phyloP scores from a whole-genome alignment of 78 protist genomes.

The Planoprotostelium fungivorum region DNA sequence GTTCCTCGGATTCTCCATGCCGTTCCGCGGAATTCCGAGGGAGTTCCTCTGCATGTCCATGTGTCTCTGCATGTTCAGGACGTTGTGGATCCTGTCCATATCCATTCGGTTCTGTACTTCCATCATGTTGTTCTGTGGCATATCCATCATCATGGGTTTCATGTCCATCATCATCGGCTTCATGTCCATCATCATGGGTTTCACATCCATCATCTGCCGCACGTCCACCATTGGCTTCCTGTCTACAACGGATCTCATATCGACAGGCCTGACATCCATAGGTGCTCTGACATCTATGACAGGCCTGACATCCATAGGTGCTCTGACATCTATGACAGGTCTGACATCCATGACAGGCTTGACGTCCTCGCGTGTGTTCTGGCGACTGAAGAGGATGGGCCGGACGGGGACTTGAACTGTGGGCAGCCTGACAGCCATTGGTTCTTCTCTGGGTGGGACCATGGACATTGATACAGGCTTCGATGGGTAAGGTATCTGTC shows the following conservation, averaged over 20 bases:
- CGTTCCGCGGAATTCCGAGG: too few relatives aligned
- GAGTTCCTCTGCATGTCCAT: too few relatives aligned
- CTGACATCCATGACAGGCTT: background rate
- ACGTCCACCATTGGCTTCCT: background rate
- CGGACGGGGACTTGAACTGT: background rate
- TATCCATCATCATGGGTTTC: background rate
- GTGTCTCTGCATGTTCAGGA: too few relatives aligned
- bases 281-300: background rate
- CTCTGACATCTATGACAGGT: background rate
- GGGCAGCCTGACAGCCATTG: background rate
- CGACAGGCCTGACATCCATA: background rate
- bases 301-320: background rate
- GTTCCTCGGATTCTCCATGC: too few relatives aligned
- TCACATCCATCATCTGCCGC: background rate
- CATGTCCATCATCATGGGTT: background rate
- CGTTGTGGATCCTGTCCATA: too few relatives aligned
- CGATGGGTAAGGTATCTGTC: background rate
- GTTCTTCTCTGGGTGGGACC: background rate
- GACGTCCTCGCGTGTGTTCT: background rate
- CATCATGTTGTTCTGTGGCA: background rate
- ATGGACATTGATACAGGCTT: background rate
- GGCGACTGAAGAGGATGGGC: background rate
- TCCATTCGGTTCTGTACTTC: too few relatives aligned
- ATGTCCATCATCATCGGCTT: background rate
- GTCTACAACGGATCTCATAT: background rate